A percentile compares a stretch with the other conserved stretches of the same genome.
phyloP scores from a whole-genome alignment of 129 eudicot species.

The Rutidosis leptorrhynchoides region DNA sequence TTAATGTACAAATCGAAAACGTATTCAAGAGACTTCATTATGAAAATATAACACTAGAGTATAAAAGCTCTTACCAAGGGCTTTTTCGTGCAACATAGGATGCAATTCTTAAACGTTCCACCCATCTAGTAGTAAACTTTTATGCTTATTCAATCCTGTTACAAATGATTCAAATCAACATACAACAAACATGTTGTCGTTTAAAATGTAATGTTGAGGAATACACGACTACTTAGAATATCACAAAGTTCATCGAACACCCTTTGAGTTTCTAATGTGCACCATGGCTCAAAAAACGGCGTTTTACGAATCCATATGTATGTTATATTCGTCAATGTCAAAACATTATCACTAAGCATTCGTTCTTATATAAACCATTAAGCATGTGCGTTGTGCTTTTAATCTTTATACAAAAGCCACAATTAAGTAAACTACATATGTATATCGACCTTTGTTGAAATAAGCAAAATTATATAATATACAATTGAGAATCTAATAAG shows the following conservation, averaged over 20 bases:
- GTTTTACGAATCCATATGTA: neutral
- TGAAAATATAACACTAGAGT: neutral
- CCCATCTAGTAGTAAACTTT: conserved; percentile 31
- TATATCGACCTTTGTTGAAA: neutral
- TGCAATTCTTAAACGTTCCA: conserved; percentile 43
- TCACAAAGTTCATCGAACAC: neutral
- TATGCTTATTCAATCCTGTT: conserved; percentile 15
- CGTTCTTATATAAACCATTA: neutral
- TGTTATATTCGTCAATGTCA: neutral
- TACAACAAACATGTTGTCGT: neutral
- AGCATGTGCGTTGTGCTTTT: neutral
- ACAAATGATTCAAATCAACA: neutral
- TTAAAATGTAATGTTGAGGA: neutral
- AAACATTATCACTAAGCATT: neutral
- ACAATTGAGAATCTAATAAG: neutral
- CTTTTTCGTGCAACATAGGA: conserved; percentile 47
- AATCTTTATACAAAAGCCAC: neutral
- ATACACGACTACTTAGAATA: neutral
- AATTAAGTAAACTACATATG: neutral
- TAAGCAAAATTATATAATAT: neutral
- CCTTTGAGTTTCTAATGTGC: neutral
- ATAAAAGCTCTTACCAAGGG: conserved; percentile 37
- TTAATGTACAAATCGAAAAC: neutral
- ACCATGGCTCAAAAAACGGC: neutral
- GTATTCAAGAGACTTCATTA: neutral